A percentile compares a stretch with the other conserved stretches of the same genome.
Evolutionary conservation across 2,329 filamentous ascomycete species (phyloP).

Genomic region (Chaetomiaceae sp.): DNA sequence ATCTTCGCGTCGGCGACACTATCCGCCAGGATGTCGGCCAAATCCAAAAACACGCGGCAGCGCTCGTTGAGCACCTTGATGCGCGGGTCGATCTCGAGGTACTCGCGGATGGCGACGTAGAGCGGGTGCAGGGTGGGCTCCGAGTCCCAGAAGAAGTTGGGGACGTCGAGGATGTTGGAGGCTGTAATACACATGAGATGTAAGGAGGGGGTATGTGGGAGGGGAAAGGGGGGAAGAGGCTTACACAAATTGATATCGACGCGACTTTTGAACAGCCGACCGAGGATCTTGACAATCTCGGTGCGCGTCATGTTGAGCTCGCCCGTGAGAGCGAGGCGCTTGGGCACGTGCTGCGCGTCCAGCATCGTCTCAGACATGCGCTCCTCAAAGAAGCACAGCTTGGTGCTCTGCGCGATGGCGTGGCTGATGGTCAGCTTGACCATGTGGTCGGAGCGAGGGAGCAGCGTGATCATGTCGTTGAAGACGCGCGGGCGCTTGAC

Average conservation of each 20-base stretch:
- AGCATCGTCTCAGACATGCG: constrained; percentile 92
- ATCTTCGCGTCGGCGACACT: constrained; percentile 92
- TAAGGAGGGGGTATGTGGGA: neutral
- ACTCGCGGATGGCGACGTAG: constrained; percentile 91
- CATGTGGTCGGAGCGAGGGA: constrained; percentile 92
- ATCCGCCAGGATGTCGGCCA: constrained; percentile 91
- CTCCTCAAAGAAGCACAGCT: constrained; percentile 93
- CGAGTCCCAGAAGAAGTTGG: constrained; percentile 97
- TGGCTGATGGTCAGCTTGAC: constrained; percentile 97
- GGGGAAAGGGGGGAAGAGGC: constrained; percentile 30
- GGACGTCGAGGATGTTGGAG: constrained; percentile 91
- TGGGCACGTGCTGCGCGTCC: constrained; percentile 87
- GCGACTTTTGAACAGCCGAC: constrained; percentile 83
- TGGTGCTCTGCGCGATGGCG: constrained; percentile 95
- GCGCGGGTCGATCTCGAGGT: constrained; percentile 92
- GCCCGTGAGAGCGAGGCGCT: constrained; percentile 81
- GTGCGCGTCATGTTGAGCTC: constrained; percentile 85
- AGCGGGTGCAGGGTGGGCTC: constrained; percentile 93
- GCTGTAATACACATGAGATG: constrained; percentile 45
- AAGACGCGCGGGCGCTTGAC: constrained; percentile 87
- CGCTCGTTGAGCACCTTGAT: constrained; percentile 97
- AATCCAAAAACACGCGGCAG: constrained; percentile 91
- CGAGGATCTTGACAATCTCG: constrained; percentile 89
- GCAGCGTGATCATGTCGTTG: constrained; percentile 98
- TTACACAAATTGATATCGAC: constrained; percentile 97